Base-by-base conservation (phyloP, 768 basidiomycete species). In the Russula sp. region DNA sequence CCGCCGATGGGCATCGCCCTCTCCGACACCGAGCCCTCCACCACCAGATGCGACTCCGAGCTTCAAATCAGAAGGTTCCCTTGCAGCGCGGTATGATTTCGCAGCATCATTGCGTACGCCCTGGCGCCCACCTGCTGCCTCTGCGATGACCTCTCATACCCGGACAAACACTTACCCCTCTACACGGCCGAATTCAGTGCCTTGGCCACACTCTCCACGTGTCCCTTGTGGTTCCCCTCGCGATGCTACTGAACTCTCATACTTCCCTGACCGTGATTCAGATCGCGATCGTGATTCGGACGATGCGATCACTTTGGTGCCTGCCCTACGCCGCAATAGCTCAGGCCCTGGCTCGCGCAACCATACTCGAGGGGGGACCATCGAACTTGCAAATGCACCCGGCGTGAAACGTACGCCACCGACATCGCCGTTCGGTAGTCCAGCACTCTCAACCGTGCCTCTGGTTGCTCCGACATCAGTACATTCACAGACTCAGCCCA, bases 51-150 rank as follows among this genome's bases (percentile, higher is more conserved):
- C 55, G 16, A 61, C 65, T 18, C 43, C 59, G 38, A 65, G 69
- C 64, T 67, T 75, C 60, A 67, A 65, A 52, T 73, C 74, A 14
- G 74, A 73, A 18, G 70, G 73, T 22, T 75, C 83, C 2, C 73
- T 83, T 50, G 75, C 81, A 0, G 72, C 80, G 20, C 78, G 84
- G 51, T 84, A 90, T 68, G 83, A 87, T 67, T 81, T 86, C 53
- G 73, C 75, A 2, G 70, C 76, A 10, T 82, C 85, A 2, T 68
- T 78, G 58, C 81, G 80, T 71, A 75, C 71, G 20, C 75, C 80
- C 16, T 82, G 82, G 81, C 75, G 73, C 2, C 14, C 70, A 42
- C 56, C 58, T 51, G 73, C 73, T 57, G 49, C 59, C 68, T 13
- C 67, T 18, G 64, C 46, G 53, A 49, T 61, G 9, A 34, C 66